Percentiles rank a stretch among this genome's conserved stretches.
Conservation (phyloP, 305 asterid genomes). For the Solanum chacoense region DNA sequence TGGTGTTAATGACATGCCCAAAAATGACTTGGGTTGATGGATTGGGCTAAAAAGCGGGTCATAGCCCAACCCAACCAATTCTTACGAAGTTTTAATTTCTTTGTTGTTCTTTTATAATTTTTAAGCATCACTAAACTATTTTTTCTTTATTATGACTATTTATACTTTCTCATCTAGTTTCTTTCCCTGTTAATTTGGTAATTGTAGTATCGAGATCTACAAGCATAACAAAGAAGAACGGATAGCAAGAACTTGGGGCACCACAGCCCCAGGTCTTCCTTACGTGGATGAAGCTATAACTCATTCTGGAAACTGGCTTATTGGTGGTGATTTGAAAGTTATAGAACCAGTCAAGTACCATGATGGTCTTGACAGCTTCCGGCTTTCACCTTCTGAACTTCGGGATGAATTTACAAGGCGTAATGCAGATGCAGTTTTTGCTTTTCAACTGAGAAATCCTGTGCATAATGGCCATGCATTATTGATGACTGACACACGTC, state of each 20-base stretch:
- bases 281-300: slow-evolving; percentile 61
- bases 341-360: slow-evolving; percentile 57
- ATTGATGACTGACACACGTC: slow-evolving; percentile 80
- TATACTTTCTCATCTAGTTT: neutral
- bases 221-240: neutral
- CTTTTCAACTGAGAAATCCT: neutral
- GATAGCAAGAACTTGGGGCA: neutral
- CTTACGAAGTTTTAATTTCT: neutral
- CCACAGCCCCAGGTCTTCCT: slow-evolving; percentile 56
- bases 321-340: slow-evolving; percentile 39
- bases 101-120: neutral
- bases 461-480: slow-evolving; percentile 32
- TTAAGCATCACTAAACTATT: neutral
- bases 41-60: neutral
- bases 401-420: slow-evolving; percentile 62
- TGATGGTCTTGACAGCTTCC: slow-evolving; percentile 66
- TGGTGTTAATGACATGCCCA: neutral
- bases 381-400: slow-evolving; percentile 75
- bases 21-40: neutral
- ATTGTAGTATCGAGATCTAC: neutral
- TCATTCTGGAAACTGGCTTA: slow-evolving; percentile 41
- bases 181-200: neutral
- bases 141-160: neutral
- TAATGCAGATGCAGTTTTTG: slow-evolving; percentile 16
- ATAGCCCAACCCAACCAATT: neutral